Evolutionary conservation across 768 basidiomycete genomes (phyloP).

Genomic region (Scleroderma citrinum): DNA sequence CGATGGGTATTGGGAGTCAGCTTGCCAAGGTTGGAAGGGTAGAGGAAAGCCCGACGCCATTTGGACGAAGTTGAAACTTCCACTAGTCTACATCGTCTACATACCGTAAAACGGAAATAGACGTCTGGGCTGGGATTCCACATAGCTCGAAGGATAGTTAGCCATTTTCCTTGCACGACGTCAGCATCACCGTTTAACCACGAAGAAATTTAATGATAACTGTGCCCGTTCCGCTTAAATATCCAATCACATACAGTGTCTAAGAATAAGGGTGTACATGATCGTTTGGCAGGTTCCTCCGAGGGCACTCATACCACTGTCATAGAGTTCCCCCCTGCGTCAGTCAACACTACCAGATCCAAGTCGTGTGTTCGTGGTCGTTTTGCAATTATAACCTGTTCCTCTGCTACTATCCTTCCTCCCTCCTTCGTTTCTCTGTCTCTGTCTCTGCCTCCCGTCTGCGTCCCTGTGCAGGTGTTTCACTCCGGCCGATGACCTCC

Average conservation of each 20-base stretch:
- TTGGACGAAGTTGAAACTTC: constrained; percentile 16
- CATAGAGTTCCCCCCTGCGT: constrained; percentile 41
- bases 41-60: constrained; percentile 65
- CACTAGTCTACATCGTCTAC: constrained; percentile 17
- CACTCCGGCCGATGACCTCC: constrained; percentile 49
- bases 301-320: constrained; percentile 43
- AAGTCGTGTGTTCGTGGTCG: constrained; percentile 65
- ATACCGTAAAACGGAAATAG: constrained; percentile 79
- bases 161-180: constrained; percentile 63
- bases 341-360: constrained; percentile 47
- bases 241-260: constrained; percentile 46
- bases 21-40: constrained; percentile 43
- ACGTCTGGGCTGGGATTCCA: constrained; percentile 76
- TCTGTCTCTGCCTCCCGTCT: constrained; percentile 66
- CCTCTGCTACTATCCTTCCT: constrained; percentile 55
- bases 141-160: constrained; percentile 69
- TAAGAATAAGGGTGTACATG: constrained; percentile 31
- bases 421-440: constrained; percentile 50
- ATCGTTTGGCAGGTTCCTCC: constrained; percentile 39
- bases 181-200: background rate
- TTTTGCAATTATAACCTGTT: constrained; percentile 55
- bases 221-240: constrained; percentile 51
- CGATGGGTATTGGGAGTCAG: constrained; percentile 52
- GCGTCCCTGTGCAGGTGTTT: constrained; percentile 56
- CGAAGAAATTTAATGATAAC: constrained; percentile 33